Base-by-base conservation (phyloP, 257 asterid species). In the Craterostigma plantagineum region DNA sequence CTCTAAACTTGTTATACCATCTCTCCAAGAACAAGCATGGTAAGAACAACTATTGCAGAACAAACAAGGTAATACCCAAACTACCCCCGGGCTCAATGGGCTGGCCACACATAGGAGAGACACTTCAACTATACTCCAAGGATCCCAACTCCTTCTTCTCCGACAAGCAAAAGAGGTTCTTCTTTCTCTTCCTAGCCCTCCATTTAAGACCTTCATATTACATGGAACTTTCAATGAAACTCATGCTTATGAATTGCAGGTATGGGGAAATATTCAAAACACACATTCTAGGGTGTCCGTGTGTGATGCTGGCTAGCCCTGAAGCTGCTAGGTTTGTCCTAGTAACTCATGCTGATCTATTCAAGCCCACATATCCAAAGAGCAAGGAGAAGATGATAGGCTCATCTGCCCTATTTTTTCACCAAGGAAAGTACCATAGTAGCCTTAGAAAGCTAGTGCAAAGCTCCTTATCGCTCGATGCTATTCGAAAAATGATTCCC, bases 11-110 rank as follows among this genome's bases (percentile, higher is more conserved):
- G 30, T 43, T 16, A 4, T 15, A 15, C 9, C 16, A 8, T 16
- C 16, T 41, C 45, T 43, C 10, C 34, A 10, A 14, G 33, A 15
- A 7, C n/a, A n/a, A n/a, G 1, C 9, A 14, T 4, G 7, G 30
- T n/a, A n/a, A n/a, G n/a, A n/a, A n/a, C 9, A 8, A 10, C 10
- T 30, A 10, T 33, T 6, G 3, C 7, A 16, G 33, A 15, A 43
- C 9, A 10, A n/a, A n/a, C n/a, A 41, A 41, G 15, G 15, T 11
- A 16, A 41, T 7, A 7, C 45, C 16, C 16, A 64, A 48, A 36
- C 72, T 73, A 50, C 91, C 91, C 48, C 91, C 91, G 12, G 91
- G 91, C 38, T 77, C 91, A n/a, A 62, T 73, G 91, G 91, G 91
- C 3, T 70, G 72, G 80, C 83, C 83, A 18, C 58, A 62, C 46